Conservation (phyloP, 768 basidiomycete species). For the Cystobasidium onofrii region DNA sequence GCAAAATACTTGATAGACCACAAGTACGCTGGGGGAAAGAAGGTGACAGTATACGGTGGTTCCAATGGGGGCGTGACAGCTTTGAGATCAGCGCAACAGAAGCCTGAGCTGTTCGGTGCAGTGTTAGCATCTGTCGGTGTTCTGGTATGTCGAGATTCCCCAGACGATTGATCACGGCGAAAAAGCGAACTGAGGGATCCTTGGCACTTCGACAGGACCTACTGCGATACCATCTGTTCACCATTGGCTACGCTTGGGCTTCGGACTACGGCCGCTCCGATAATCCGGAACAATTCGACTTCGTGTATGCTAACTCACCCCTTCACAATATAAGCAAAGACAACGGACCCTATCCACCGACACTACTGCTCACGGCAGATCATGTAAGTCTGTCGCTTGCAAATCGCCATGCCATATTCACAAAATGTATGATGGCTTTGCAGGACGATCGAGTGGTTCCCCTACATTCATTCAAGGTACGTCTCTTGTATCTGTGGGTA, state of each 20-base stretch:
- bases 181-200: background rate
- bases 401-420: constrained; percentile 24
- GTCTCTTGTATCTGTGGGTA: no score
- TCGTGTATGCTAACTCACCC: constrained; percentile 68
- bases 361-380: constrained; percentile 50
- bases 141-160: constrained; percentile 66
- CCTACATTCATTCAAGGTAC: constrained; percentile 67
- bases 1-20: constrained; percentile 61
- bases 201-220: background rate
- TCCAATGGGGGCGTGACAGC: constrained; percentile 71
- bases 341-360: constrained; percentile 54
- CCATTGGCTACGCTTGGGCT: constrained; percentile 71
- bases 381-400: constrained; percentile 27
- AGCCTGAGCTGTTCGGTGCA: constrained; percentile 67
- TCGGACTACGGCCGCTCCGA: constrained; percentile 72
- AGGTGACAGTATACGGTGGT: constrained; percentile 67
- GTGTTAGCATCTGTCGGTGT: constrained; percentile 76
- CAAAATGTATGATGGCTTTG: no score
- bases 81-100: constrained; percentile 75
- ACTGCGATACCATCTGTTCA: constrained; percentile 62
- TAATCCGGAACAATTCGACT: constrained; percentile 70
- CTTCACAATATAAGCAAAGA: constrained; percentile 65
- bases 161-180: background rate
- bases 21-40: constrained; percentile 60
- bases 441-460: constrained; percentile 71